Evolutionary conservation across 75 land plant genomes (phyloP), one percentile per base, ranked within the genome.

Genomic region (Larix kaempferi): DNA sequence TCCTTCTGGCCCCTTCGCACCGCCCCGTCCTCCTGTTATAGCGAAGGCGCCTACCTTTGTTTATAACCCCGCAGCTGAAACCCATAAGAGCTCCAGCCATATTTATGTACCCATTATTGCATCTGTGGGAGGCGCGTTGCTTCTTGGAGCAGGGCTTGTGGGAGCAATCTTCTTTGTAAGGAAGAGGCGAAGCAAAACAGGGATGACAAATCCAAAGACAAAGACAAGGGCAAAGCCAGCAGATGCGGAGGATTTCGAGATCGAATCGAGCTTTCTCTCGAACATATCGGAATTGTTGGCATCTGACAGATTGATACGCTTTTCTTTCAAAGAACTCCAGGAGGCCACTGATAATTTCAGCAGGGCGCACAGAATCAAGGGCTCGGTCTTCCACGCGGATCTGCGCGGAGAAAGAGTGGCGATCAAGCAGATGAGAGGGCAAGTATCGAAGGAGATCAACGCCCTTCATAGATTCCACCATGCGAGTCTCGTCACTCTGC

Each of bases 311-410:
- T 39, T 87, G 11, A 84, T 86, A 62, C 75, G 86, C 17, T 90
- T 81, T 63, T 82, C 56, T 2, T 82, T 78, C 56, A 41, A 88
- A 71, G 94, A 88, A 63, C 82, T 91, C 3, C 63, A 81, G 66
- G 74, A 73, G 14, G 90, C 92, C 4, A 92, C 94, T 8, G 75
- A 82, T 7, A 79, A 88, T 77, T 90, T 92, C 82, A 85, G 89
- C 61, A 58, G 77, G 12, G 74, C 66, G 12, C 61, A 74, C 73
- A 52, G 27, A 73, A 80, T 90, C 21, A 79, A 85, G 75, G 92
- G 92, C 6, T 86, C 92, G 13, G 94, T 90, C 13, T 90, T 83
- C 80, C 79, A 85, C 8, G 94, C 89, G 2, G 57, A 13, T 12
- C 60, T 92, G n/a, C 63, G 78, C 16, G 85, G 85, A 15, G 77